Base-by-base conservation (phyloP, 164 flowering plant genomes). In the Aristolochia californica region DNA sequence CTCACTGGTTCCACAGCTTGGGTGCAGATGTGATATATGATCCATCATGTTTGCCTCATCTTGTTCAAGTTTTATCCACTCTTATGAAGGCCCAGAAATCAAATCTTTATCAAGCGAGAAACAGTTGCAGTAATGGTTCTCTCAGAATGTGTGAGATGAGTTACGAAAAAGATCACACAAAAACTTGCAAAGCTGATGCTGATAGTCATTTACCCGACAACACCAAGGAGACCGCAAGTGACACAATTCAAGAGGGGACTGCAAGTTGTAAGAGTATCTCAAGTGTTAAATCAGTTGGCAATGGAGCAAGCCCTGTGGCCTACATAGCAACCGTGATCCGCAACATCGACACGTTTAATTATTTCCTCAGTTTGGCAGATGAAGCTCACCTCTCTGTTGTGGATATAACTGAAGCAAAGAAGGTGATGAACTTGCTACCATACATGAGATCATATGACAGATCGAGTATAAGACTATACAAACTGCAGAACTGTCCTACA, bases 1-100 rank as follows among this genome's bases (percentile, higher is more conserved):
- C 62, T 34, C 7, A 22, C 10, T 5, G 12, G 13, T 50, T 40
- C 34, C 22, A 23, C 81, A 93, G 99, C 59, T 74, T 89, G 77
- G 99, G 93, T 58, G 99, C 99, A 58, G 99, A 93, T 75, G 82
- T 93, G 16, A 81, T 89, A 18, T 93, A 93, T 64, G 80, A 93
- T 69, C 97, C 95, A 9, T 54, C 66, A 18, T 85, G 91, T 67
- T 78, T 93, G 50, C 93, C 95, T 0, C 82, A 85, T 73, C 96
- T 93, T 55, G 70, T 87, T 65, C 81, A 74, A 47, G 75, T 85
- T 15, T 83, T 93, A 24, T 53, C 71, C 18, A 55, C 69, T 61
- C 81, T 84, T 49, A 56, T 82, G 71, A 65, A 71, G 27, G 69
- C 51, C 49, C 63, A 43, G 43, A 65, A 34, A 44, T 40, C 68